These are phyloP conservation scores for Vararia minispora DNA, from an alignment of 768 basidiomycete genomes.

Conservation along the genomic window DNA sequence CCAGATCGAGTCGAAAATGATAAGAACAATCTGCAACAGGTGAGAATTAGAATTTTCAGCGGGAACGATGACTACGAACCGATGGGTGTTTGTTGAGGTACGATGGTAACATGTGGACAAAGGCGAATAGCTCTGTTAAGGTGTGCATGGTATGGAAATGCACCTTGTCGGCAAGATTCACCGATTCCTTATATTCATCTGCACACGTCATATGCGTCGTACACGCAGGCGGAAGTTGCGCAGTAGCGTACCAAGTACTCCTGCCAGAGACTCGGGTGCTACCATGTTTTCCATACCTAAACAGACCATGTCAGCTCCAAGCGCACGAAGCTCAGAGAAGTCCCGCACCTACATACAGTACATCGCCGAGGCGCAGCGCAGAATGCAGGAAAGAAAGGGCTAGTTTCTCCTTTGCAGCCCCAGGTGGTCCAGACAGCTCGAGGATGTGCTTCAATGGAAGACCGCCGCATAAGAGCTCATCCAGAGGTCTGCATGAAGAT, in stretches of 20 bases:
- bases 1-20: conserved; percentile 58
- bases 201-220: too few species aligned
- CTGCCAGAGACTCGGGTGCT: conserved; percentile 23
- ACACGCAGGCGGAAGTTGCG: too few species aligned
- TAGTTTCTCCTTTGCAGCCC: conserved; percentile 50
- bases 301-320: conserved; percentile 9
- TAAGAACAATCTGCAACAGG: conserved; percentile 36
- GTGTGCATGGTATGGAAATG: conserved; percentile 33
- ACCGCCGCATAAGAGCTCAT: conserved; percentile 53
- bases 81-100: conserved; percentile 34
- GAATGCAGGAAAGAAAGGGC: conserved; percentile 37
- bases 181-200: conserved; percentile 9
- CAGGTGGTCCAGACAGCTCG: conserved; percentile 71
- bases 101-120: conserved; percentile 41
- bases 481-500: conserved; percentile 39
- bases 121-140: conserved; percentile 44
- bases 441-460: conserved; percentile 49
- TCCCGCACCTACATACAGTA: conserved; percentile 53
- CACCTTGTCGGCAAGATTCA: conserved; percentile 24
- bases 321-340: not conserved
- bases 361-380: conserved; percentile 40
- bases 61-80: conserved; percentile 21
- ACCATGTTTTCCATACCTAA: conserved; percentile 41
- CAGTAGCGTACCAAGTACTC: conserved; percentile 14
- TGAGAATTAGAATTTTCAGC: conserved; percentile 5